Evolutionary conservation across 306 rosid species (phyloP).

Genomic region (Delonix regia): DNA sequence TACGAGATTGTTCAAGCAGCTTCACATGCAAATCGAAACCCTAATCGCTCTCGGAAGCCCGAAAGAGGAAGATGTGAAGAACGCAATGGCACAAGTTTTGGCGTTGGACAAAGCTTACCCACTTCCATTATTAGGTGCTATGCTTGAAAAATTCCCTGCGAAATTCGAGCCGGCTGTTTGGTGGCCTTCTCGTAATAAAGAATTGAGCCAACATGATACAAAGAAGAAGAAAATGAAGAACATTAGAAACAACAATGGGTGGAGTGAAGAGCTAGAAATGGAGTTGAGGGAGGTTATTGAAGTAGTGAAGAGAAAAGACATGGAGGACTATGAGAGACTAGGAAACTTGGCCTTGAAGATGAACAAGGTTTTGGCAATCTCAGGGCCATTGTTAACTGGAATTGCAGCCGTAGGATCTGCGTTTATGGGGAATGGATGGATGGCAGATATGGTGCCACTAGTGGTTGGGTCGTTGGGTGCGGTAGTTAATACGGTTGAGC

Average conservation of each 20-base stretch:
- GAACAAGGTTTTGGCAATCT: conserved; percentile 61
- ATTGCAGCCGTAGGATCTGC: conserved; percentile 63
- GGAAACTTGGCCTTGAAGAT: conserved; percentile 64
- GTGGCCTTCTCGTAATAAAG: conserved; percentile 56
- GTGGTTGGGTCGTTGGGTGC: conserved; percentile 62
- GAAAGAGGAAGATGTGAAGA: conserved; percentile 50
- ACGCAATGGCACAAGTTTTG: conserved; percentile 55
- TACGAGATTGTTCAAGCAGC: conserved; percentile 59
- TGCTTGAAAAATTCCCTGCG: conserved; percentile 78
- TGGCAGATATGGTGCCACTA: conserved; percentile 44
- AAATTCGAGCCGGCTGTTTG: conserved; percentile 67
- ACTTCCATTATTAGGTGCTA: conserved; percentile 72
- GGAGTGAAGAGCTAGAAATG: conserved; percentile 58
- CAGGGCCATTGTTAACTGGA: conserved; percentile 76
- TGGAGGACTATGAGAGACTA: conserved; percentile 64
- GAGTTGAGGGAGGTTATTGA: conserved; percentile 62
- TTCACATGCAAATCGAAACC: conserved; percentile 49
- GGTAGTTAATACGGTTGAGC: conserved; percentile 56
- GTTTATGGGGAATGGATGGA: conserved; percentile 47
- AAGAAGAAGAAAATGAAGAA: not conserved
- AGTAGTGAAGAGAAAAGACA: conserved; percentile 60
- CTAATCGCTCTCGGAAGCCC: conserved; percentile 38
- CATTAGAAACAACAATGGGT: conserved; percentile 39
- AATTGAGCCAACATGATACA: not conserved
- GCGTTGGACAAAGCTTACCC: conserved; percentile 82